Conservation (phyloP, 2,329 filamentous ascomycete genomes). For the Coccinonectria pachysandricola region DNA sequence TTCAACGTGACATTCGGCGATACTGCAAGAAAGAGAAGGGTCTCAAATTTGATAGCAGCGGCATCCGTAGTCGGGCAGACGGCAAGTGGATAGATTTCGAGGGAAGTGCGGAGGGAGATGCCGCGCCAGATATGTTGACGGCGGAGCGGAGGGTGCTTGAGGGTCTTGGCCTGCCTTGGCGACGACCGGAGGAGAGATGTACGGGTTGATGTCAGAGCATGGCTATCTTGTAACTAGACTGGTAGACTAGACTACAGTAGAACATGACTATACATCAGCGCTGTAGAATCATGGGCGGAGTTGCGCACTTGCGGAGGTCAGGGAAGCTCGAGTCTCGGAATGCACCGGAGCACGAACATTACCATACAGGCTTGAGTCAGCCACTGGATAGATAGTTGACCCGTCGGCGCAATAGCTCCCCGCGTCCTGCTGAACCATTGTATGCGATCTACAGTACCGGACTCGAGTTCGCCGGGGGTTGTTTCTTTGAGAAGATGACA, state of each 20-base stretch:
- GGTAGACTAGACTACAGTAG: no score
- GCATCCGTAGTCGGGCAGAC: constrained; percentile 57
- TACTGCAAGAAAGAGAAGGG: constrained; percentile 64
- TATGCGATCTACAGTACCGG: no score
- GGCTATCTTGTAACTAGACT: no score
- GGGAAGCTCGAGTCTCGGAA: no score
- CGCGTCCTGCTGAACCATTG: no score
- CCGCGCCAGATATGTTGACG: constrained; percentile 53
- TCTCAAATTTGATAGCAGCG: constrained; percentile 88
- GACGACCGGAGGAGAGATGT: constrained; percentile 56
- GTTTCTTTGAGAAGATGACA: no score
- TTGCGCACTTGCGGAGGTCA: no score
- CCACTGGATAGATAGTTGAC: constrained; percentile 7
- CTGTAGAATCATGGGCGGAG: no score
- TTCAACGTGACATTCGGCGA: constrained; percentile 72
- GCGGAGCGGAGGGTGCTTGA: constrained; percentile 76
- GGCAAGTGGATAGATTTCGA: constrained; percentile 64
- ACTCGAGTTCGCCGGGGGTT: no score
- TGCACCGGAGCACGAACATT: no score
- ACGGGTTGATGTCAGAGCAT: constrained; percentile 39
- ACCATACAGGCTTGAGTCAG: no score
- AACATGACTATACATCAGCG: no score
- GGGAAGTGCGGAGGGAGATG: constrained; percentile 31
- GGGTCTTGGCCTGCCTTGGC: constrained; percentile 59
- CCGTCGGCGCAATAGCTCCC: constrained; percentile 14